Evolutionary conservation across 2,329 filamentous ascomycete genomes (phyloP), one percentile per base, ranked within the genome.

Genomic region (Pyricularia sp.): DNA sequence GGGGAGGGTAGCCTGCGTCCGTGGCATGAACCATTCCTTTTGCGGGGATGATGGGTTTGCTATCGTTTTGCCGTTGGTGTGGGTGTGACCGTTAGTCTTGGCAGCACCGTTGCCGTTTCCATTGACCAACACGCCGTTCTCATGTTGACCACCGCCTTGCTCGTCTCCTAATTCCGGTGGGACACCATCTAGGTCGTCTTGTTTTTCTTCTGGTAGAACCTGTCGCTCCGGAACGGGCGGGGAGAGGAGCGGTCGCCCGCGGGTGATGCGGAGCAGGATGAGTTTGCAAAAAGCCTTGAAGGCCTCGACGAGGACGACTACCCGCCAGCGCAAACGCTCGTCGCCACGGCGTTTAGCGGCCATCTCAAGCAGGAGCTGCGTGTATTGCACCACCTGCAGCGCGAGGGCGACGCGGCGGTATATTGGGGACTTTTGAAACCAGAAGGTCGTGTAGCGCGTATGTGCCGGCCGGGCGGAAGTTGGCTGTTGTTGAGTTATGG

Each of bases 341-440:
- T 94, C 91, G 22, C 91, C 90, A 67, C 87, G 87, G 62, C 93
- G 84, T 76, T 96, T 96, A 31, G 93, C 93, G 31, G 89, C 85
- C 94, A 99, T 99, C 75, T 99, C 94, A 84, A 93, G 94, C n/a
- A 99, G 78, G 33, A 99, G 80, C 77, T 99, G 91, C 0, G 93
- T 96, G 73, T 97, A 97, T 70, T 94, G 90, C 30, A 97, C 89
- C 77, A 96, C 89, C 73, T 96, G 91, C 62, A 99, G 79, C 4
- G 92, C 79, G 68, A 93, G 82, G 55, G 93, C 93, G 65, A 96
- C 85, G 66, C 90, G 85, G 66, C 88, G 85, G 75, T 99, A 99
- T 10, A 91, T 81, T 4, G 82, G 79, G 71, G 82, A 86, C 70
- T 82, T 83, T 65, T 80, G 75, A 7, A 83, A 80, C 87, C 87